Evolutionary conservation across 805 yeast species (phyloP).

Genomic region (Lachancea kluyveri): DNA sequence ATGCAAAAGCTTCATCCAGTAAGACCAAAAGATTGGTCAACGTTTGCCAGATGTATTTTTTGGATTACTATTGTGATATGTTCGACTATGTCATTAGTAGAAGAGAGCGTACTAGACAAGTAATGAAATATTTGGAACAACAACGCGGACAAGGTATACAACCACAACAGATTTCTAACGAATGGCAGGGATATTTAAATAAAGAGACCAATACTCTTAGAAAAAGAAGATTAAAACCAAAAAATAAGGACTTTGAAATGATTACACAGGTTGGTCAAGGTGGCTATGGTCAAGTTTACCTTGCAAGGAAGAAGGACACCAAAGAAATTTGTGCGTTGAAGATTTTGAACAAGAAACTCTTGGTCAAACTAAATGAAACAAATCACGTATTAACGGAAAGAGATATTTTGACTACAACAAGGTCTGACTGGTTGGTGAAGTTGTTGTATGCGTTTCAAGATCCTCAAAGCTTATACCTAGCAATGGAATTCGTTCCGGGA

Average conservation of each 20-base stretch:
- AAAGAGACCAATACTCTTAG: slow-evolving; percentile 81
- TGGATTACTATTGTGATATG: slow-evolving; percentile 94
- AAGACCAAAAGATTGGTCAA: slow-evolving; percentile 82
- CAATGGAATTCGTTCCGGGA: slow-evolving; percentile 99
- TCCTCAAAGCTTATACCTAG: slow-evolving; percentile 78
- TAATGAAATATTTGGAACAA: slow-evolving; percentile 46
- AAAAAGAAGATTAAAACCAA: slow-evolving; percentile 85
- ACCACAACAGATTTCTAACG: slow-evolving; percentile 40
- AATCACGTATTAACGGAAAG: slow-evolving; percentile 94
- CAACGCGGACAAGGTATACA: slow-evolving; percentile 28
- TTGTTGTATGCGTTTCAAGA: slow-evolving; percentile 94
- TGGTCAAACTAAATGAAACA: slow-evolving; percentile 88
- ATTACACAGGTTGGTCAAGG: slow-evolving; percentile 99
- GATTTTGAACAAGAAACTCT: slow-evolving; percentile 77
- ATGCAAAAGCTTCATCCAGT: slow-evolving; percentile 54
- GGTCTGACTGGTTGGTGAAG: slow-evolving; percentile 94
- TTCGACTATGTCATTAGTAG: slow-evolving; percentile 87
- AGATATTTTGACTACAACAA: slow-evolving; percentile 91
- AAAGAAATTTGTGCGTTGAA: slow-evolving; percentile 93
- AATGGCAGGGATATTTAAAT: slow-evolving; percentile 75
- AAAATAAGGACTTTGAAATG: slow-evolving; percentile 91
- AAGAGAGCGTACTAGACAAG: slow-evolving; percentile 72
- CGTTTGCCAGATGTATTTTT: slow-evolving; percentile 88
- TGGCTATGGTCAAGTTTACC: slow-evolving; percentile 97
- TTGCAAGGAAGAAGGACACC: slow-evolving; percentile 91